Conservation (phyloP, 2,329 filamentous ascomycete species). For the Xylogone sp. region DNA sequence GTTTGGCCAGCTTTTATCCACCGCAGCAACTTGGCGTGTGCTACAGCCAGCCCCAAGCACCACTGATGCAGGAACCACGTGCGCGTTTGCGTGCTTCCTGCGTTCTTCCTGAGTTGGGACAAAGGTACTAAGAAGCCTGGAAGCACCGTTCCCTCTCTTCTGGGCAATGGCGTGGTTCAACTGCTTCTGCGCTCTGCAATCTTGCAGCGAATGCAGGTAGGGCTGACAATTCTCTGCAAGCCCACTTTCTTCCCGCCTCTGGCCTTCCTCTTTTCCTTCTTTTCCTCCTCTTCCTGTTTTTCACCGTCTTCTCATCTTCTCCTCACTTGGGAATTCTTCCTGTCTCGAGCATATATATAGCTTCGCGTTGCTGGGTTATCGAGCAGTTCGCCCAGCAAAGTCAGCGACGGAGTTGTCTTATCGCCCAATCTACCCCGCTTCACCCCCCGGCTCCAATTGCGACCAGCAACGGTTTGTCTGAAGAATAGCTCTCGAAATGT, state of each 20-base stretch:
- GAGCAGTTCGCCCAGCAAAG: not conserved
- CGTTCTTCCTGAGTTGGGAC: no score
- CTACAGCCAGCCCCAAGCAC: no score
- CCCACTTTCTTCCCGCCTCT: not conserved
- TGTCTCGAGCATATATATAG: not conserved
- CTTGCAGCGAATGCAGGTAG: no score
- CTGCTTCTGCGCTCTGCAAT: no score
- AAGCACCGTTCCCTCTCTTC: no score
- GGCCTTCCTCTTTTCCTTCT: slow-evolving; percentile 1
- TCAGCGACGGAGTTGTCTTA: not conserved
- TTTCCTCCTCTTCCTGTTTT: slow-evolving; percentile 1
- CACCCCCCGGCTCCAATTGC: not conserved
- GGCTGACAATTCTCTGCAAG: not conserved
- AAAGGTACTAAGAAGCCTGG: no score
- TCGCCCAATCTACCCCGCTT: not conserved
- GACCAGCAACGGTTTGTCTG: not conserved
- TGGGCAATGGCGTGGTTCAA: no score
- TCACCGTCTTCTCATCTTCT: not conserved
- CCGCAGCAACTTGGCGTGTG: no score
- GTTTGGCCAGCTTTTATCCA: no score
- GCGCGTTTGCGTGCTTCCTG: no score
- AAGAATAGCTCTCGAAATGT: not conserved
- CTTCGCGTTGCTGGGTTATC: not conserved
- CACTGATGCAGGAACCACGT: no score
- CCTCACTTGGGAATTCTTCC: not conserved